Evolutionary conservation across 192 early-diverging fungal species (phyloP).

Genomic region (Coemansia sp.): DNA sequence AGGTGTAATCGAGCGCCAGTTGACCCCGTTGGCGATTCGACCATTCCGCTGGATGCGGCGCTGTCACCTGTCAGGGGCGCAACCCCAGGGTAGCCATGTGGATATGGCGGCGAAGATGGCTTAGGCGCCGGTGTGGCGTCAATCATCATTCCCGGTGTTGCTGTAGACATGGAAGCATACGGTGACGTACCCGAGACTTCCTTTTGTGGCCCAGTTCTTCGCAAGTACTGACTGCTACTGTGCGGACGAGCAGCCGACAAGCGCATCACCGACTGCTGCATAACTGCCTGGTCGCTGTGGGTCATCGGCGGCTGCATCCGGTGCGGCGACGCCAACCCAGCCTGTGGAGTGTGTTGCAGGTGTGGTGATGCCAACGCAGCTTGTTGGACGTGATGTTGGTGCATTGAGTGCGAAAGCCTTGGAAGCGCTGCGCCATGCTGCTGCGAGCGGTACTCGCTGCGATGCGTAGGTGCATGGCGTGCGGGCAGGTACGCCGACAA

Average conservation of each 20-base stretch:
- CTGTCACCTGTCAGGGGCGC: conserved; percentile 6
- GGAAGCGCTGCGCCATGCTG: conserved; percentile 9
- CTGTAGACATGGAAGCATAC: conserved; percentile 11
- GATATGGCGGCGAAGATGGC: conserved; percentile 17
- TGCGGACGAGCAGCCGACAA: conserved; percentile 11
- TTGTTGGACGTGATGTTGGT: conserved; percentile 16
- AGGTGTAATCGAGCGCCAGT: conserved; percentile 6
- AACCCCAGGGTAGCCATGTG: conserved; percentile 4
- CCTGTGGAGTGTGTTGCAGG: background rate
- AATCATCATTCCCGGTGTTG: conserved; percentile 14
- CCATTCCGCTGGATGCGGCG: conserved; percentile 18
- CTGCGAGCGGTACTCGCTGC: conserved; percentile 12
- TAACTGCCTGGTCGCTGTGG: conserved; percentile 8
- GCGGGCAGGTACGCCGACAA: conserved; percentile 12
- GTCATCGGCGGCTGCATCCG: conserved; percentile 4
- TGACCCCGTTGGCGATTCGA: conserved; percentile 22
- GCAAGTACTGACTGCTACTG: conserved; percentile 5
- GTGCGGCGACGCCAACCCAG: background rate
- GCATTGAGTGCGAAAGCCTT: conserved; percentile 11
- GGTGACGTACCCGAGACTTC: conserved; percentile 12
- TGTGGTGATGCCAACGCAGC: conserved; percentile 18
- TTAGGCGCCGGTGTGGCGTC: conserved; percentile 27
- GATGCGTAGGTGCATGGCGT: conserved; percentile 10
- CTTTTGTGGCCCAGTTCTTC: conserved; percentile 1
- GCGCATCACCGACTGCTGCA: conserved; percentile 23